Conservation (phyloP, 805 yeast genomes). For the Candida maris region DNA sequence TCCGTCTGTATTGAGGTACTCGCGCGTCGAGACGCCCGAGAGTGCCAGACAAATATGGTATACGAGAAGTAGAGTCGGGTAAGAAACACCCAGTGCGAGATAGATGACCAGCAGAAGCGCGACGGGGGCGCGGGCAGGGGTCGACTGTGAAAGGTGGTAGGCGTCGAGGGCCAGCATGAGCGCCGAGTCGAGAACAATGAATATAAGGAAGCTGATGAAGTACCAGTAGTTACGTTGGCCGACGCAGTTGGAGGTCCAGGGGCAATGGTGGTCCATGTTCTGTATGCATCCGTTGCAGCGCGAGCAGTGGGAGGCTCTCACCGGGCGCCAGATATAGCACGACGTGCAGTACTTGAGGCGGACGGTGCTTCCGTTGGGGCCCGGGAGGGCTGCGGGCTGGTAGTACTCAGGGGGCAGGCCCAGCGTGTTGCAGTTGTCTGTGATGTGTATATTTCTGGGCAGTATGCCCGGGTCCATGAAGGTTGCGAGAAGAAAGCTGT, state of each 20-base stretch:
- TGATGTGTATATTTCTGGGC: conserved; percentile 64
- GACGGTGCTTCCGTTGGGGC: conserved; percentile 23
- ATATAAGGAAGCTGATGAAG: conserved; percentile 50
- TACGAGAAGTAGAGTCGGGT: conserved; percentile 51
- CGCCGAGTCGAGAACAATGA: conserved; percentile 30
- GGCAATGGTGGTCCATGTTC: conserved; percentile 61
- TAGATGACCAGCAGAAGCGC: conserved; percentile 53
- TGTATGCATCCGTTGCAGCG: conserved; percentile 63
- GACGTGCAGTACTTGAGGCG: conserved; percentile 49
- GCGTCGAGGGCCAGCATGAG: conserved; percentile 31
- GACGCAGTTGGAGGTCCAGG: conserved; percentile 69
- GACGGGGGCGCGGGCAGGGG: conserved; percentile 30
- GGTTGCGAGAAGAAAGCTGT: conserved; percentile 51
- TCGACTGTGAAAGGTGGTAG: conserved; percentile 22
- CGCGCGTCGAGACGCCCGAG: conserved; percentile 68
- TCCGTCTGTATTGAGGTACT: conserved; percentile 50
- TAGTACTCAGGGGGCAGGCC: conserved; percentile 57
- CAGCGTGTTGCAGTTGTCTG: conserved; percentile 31
- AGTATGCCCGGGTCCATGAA: conserved; percentile 67
- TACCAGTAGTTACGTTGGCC: conserved; percentile 69
- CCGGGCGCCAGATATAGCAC: conserved; percentile 74
- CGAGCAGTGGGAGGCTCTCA: conserved; percentile 72
- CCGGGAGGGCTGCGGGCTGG: conserved; percentile 48
- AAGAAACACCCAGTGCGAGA: conserved; percentile 42
- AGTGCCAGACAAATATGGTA: conserved; percentile 55